Percentiles rank a stretch among this genome's conserved stretches.
Conservation (phyloP, 306 rosid species). For the Cucurbita moschata region DNA sequence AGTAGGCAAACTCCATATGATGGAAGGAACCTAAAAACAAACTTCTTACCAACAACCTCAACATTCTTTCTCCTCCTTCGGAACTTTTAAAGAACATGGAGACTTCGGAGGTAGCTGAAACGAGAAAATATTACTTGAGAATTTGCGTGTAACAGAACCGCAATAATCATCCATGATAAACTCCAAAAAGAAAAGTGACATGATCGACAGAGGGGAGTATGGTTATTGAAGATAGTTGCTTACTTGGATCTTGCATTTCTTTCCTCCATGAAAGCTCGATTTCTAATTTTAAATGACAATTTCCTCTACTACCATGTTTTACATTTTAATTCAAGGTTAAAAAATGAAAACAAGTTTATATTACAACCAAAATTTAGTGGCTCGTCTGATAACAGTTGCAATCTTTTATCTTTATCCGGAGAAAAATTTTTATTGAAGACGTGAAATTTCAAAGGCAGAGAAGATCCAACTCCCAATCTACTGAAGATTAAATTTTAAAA, state of each 20-base stretch:
- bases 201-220: not conserved
- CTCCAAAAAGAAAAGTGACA: not conserved
- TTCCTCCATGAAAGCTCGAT: too few relatives aligned
- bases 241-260: not conserved
- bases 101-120: constrained; percentile 8
- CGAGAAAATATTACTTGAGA: not conserved
- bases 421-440: not conserved
- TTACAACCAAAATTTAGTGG: not conserved
- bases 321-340: not conserved
- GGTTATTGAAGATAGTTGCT: not conserved
- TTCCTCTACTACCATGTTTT: not conserved
- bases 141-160: not conserved
- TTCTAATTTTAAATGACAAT: not conserved
- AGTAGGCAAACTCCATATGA: not conserved
- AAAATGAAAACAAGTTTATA: not conserved
- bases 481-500: not conserved
- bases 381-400: not conserved
- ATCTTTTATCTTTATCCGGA: not conserved
- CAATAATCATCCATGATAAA: not conserved
- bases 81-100: constrained; percentile 1
- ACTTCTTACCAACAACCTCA: constrained; percentile 7
- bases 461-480: not conserved
- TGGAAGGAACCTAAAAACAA: not conserved
- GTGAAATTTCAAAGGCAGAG: not conserved
- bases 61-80: constrained; percentile 9